Percentiles rank a stretch among this genome's conserved stretches.
phyloP scores from a whole-genome alignment of 768 basidiomycete genomes.

The Suillus placidus region DNA sequence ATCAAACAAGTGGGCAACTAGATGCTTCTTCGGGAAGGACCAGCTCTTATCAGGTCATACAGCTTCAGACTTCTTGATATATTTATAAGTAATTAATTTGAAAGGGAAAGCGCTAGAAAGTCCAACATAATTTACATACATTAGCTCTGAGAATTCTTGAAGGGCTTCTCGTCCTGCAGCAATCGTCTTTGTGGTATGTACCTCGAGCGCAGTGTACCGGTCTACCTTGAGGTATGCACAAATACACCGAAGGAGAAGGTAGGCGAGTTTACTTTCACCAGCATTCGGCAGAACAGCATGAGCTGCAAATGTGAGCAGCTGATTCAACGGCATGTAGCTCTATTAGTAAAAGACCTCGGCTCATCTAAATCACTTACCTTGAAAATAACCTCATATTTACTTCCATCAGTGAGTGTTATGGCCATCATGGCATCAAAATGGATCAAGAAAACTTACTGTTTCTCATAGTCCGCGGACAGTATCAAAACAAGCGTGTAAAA shows the following conservation, averaged over 20 bases:
- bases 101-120: not conserved
- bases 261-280: conserved; percentile 17
- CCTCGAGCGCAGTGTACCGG: conserved; percentile 28
- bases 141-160: conserved; percentile 17
- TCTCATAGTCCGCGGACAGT: conserved; percentile 45
- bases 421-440: conserved; percentile 20
- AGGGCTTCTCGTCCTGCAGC: conserved; percentile 21
- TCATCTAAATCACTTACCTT: conserved; percentile 16
- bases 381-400: conserved; percentile 40
- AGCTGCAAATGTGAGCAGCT: not conserved
- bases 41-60: no score
- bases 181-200: conserved; percentile 35
- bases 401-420: conserved; percentile 36
- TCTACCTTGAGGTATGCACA: conserved; percentile 35
- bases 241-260: conserved; percentile 31
- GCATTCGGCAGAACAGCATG: conserved; percentile 26
- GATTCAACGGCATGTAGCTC: not conserved
- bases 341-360: not conserved
- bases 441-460: conserved; percentile 38
- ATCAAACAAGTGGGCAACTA: no score
- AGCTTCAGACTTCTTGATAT: no score
- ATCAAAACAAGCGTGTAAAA: conserved; percentile 38
- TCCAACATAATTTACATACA: conserved; percentile 22
- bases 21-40: no score
- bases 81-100: no score